Evolutionary conservation across 345 rosid species (phyloP).

Genomic region (Eucalyptus curtisii): DNA sequence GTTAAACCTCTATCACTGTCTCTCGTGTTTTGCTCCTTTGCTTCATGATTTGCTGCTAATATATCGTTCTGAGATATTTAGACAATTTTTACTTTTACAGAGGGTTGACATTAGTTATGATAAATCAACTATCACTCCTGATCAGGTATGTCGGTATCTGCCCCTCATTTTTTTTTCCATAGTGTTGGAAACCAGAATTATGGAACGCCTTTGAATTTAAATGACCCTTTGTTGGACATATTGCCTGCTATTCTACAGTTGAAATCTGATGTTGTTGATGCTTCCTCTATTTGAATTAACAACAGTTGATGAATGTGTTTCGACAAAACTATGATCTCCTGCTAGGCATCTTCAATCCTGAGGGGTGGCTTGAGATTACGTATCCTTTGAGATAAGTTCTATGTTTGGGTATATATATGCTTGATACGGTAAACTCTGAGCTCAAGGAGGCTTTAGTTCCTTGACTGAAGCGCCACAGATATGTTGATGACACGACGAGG

Average conservation of each 20-base stretch:
- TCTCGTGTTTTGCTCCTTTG: background rate
- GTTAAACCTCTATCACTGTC: constrained; percentile 7
- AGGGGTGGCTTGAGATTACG: constrained; percentile 86
- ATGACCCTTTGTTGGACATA: background rate
- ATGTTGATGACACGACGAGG: constrained; percentile 59
- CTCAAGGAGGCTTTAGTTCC: constrained; percentile 1
- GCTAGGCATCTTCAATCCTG: constrained; percentile 64
- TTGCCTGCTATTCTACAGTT: background rate
- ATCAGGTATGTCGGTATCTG: constrained; percentile 29
- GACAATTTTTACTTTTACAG: constrained; percentile 15
- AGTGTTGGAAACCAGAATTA: background rate
- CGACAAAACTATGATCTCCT: constrained; percentile 58
- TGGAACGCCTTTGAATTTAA: background rate
- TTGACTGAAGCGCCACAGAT: constrained; percentile 32
- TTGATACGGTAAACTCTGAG: background rate
- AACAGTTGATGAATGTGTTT: constrained; percentile 69
- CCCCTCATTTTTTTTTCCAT: background rate
- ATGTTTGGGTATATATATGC: background rate
- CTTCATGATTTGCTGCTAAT: background rate
- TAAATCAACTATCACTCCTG: constrained; percentile 63
- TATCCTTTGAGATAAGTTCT: constrained; percentile 28
- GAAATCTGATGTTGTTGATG: background rate
- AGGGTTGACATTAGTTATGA: constrained; percentile 61
- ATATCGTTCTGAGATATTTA: background rate
- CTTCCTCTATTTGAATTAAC: background rate